Base-by-base conservation (phyloP, 140 eudicot species). In the Flaveria floridana region DNA sequence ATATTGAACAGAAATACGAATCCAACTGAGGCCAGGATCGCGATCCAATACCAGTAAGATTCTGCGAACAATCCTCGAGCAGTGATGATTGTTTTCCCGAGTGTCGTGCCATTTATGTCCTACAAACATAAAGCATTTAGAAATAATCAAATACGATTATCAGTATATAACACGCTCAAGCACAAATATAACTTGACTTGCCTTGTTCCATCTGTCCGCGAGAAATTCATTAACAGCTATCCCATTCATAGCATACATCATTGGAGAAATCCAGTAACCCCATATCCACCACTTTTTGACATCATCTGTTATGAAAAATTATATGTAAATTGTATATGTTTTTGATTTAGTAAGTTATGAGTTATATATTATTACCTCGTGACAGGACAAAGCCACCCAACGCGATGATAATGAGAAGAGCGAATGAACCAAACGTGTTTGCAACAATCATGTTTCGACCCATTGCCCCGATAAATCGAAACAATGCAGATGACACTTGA, bases 181-280 rank as follows among this genome's bases (percentile, higher is more conserved):
- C 6, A 7, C 13, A 64, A 4, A 23, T 4, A 0, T 16, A 42
- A 16, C 4, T 5, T 30, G 19, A 72, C 85, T 83, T 86, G 83
- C 97, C 56, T 72, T 75, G 16, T 70, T 84, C 97, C 97, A 92
- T 13, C 84, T 77, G 39, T 84, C 82, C 65, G 86, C 95, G 2
- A 82, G 87, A 62, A 89, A 91, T 79, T 91, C 97, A 75, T 89
- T 92, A 50, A 71, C 92, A n/a, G 78, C 58, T 14, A 91, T 73
- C n/a, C 89, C 96, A n/a, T 91, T 89, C 86, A 83, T 88, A 6
- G 84, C 91, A 26, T 89, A 91, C 94, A 85, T 89, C 88, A 91
- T 19, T n/a, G 97, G 97, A 20, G 97, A 91, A 30, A 80, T 11
- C 91, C 93, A 91, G 69, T 85, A 91, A 7, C 97, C 97, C 97